A percentile compares a stretch with the other conserved stretches of the same genome.
phyloP scores from a whole-genome alignment of 108 stramenopile genomes.

The Cyclotella baltica region DNA sequence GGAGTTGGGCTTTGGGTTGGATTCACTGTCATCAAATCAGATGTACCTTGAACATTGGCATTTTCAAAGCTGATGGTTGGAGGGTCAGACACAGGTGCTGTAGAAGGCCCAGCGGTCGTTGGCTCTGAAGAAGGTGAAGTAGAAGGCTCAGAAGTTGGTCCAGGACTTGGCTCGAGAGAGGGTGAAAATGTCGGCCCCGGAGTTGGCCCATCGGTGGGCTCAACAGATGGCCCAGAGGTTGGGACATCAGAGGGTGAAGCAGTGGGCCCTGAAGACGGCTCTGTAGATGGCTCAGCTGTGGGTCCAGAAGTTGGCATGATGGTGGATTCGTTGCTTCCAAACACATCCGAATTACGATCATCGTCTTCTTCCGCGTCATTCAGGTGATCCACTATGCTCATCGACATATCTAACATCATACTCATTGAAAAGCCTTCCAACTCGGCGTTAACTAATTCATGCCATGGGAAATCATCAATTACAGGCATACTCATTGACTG shows the following conservation, averaged over 20 bases:
- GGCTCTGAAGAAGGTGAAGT: background rate
- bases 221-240: background rate
- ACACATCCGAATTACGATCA: background rate
- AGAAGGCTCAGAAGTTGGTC: constrained; percentile 4
- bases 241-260: too few species aligned
- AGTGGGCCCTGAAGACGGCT: background rate
- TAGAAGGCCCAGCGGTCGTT: background rate
- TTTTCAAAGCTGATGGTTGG: too few species aligned
- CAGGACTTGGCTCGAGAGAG: background rate
- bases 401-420: too few species aligned
- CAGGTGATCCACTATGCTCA: too few species aligned
- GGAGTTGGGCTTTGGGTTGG: background rate
- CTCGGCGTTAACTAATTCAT: too few species aligned
- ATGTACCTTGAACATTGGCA: background rate
- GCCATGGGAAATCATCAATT: too few species aligned
- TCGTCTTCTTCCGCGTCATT: background rate
- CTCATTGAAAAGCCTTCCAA: too few species aligned
- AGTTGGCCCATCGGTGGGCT: background rate
- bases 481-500: too few species aligned
- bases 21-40: background rate
- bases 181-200: background rate
- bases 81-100: too few species aligned
- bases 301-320: background rate
- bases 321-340: background rate
- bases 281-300: background rate